Percentiles rank a stretch among this genome's conserved stretches.
Evolutionary conservation across 2,329 filamentous ascomycete species (phyloP).

Genomic region (Dissoconium aciculare): DNA sequence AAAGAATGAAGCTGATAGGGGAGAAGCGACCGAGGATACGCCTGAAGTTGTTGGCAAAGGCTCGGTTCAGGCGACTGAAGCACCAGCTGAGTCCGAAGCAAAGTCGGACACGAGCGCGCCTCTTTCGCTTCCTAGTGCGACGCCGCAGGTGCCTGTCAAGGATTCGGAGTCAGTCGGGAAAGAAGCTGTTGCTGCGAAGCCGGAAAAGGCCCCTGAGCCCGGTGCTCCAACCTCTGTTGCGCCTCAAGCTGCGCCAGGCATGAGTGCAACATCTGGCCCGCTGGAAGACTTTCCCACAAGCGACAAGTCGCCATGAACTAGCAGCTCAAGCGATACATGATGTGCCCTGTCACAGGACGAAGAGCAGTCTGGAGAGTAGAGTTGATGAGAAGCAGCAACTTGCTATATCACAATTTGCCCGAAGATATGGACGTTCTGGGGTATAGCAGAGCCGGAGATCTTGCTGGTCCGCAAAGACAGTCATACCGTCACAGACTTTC

Average conservation of each 20-base stretch:
- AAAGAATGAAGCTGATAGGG: neutral
- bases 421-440: neutral
- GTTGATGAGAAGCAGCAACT: slow-evolving; percentile 4
- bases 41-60: no score
- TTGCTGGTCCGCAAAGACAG: no score
- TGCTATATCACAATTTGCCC: neutral
- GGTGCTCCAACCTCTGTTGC: slow-evolving; percentile 1
- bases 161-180: neutral
- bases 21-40: no score
- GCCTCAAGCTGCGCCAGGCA: slow-evolving; percentile 6
- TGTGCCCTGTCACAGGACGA: neutral
- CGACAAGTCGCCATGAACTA: slow-evolving; percentile 4
- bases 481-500: no score
- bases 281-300: slow-evolving; percentile 11
- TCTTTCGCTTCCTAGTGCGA: neutral
- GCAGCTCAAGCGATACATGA: neutral
- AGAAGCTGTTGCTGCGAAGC: neutral
- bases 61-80: slow-evolving; percentile 1
- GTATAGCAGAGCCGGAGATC: neutral
- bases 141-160: slow-evolving; percentile 1
- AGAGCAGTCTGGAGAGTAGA: slow-evolving; percentile 5
- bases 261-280: slow-evolving; percentile 15
- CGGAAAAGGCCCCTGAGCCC: slow-evolving; percentile 3
- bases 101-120: slow-evolving; percentile 1
- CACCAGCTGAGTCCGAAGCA: neutral